Evolutionary conservation across 1,284 basidiomycete species (phyloP).

Genomic region (Tetrapyrgos nigripes): DNA sequence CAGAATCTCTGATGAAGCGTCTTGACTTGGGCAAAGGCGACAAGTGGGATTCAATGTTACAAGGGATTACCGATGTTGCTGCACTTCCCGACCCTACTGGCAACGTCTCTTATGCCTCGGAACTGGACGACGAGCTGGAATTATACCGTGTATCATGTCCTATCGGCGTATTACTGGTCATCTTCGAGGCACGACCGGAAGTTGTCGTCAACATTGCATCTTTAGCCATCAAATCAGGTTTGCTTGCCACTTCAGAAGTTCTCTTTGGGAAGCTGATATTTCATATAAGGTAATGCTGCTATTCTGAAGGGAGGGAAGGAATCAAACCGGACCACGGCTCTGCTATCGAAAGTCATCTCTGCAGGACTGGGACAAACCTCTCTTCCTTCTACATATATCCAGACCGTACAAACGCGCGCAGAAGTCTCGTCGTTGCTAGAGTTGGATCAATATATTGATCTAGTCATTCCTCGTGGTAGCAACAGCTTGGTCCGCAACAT

Average conservation of each 20-base stretch:
- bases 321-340: conserved; percentile 77
- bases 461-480: conserved; percentile 96
- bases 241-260: conserved; percentile 25
- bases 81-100: conserved; percentile 88
- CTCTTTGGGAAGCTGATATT: conserved; percentile 9
- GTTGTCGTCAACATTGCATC: conserved; percentile 98
- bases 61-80: conserved; percentile 90
- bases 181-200: conserved; percentile 98
- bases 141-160: conserved; percentile 96
- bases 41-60: conserved; percentile 95
- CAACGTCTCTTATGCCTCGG: conserved; percentile 85
- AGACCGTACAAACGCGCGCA: conserved; percentile 91
- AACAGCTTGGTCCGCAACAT: conserved; percentile 91
- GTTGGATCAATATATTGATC: conserved; percentile 92
- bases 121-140: conserved; percentile 87
- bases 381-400: conserved; percentile 85
- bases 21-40: conserved; percentile 86
- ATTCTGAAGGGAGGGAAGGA: conserved; percentile 98
- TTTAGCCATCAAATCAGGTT: conserved; percentile 95
- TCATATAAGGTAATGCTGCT: conserved; percentile 81
- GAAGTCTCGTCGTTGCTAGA: conserved; percentile 89
- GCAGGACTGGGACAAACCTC: conserved; percentile 76
- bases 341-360: conserved; percentile 84
- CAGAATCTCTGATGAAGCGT: conserved; percentile 81
- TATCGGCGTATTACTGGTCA: conserved; percentile 95